Evolutionary conservation across 2,329 filamentous ascomycete genomes (phyloP).

Genomic region (Parascedosporium putredinis): DNA sequence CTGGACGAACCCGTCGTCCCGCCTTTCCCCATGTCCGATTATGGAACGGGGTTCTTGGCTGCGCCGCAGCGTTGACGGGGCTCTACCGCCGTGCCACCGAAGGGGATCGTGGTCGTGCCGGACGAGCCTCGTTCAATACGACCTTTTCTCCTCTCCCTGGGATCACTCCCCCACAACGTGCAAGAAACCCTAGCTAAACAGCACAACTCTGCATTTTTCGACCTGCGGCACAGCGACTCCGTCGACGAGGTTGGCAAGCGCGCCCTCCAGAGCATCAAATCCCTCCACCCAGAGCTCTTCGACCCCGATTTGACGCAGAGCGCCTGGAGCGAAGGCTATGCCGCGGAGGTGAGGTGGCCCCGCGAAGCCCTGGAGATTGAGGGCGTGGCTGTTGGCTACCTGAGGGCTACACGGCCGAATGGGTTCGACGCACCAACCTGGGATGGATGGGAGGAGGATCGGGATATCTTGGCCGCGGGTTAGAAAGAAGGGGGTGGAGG

Average conservation of each 20-base stretch:
- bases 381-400: conserved; percentile 33
- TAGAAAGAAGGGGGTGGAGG: background rate
- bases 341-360: conserved; percentile 25
- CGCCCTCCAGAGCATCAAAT: conserved; percentile 43
- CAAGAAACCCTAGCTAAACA: conserved; percentile 39
- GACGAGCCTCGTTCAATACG: conserved; percentile 56
- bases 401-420: conserved; percentile 33
- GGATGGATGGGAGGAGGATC: conserved; percentile 20
- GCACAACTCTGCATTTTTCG: conserved; percentile 42
- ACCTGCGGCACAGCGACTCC: conserved; percentile 48
- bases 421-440: conserved; percentile 49
- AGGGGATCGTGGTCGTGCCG: conserved; percentile 59
- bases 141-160: conserved; percentile 54
- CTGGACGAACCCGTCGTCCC: conserved; percentile 54
- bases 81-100: conserved; percentile 50
- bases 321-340: conserved; percentile 40
- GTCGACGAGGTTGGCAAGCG: conserved; percentile 55
- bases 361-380: conserved; percentile 34
- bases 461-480: background rate
- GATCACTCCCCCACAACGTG: conserved; percentile 42
- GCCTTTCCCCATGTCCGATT: conserved; percentile 50
- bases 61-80: conserved; percentile 54
- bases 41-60: conserved; percentile 65
- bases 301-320: conserved; percentile 22
- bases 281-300: conserved; percentile 44